Evolutionary conservation across 2,329 filamentous ascomycete species (phyloP), one percentile per base, ranked within the genome.

Genomic region (Penicillium psychrosexuale): DNA sequence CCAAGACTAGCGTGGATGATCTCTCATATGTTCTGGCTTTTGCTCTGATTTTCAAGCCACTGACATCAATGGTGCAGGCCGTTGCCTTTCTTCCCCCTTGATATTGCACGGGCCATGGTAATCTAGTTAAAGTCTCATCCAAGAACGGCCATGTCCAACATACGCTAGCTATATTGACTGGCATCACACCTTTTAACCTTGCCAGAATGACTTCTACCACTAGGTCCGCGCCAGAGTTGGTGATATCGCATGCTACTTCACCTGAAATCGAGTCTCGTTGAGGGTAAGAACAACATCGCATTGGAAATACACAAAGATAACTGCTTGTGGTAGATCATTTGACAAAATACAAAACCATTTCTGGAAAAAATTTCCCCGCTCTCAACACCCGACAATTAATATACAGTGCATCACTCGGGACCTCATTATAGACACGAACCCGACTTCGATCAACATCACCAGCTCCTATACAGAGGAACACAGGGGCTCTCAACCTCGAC

Each of bases 31-130:
- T 38, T 31, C 38, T 47, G 8, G 15, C 15, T 6, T 53, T 47
- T 38, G 24, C 33, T 24, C 36, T 3, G 27, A 13, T 42, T 27
- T 15, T 33, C 28, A 51, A 51, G 52, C 52, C 52, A 51, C 52
- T 51, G 40, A 54, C 52, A 54, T 54, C 17, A 19, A 34, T 54
- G 45, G 46, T 38, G 33, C 39, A 44, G 22, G 11, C 49, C 40
- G 17, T 42, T 48, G 3, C 28, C 27, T 30, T 8, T 7, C 19
- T 3, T 1, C 11, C 17, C 13, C 36, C 47, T 36, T 43, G 24
- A 1, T 24, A 17, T 42, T 15, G 12, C 36, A 48, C 43, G 36
- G 51, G 22, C 44, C 28, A 47, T 12, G 9, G 40, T 34, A 33
- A 24, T 33, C 5, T 1, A 33, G 8, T 45, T n/a, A 3, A 31